phyloP scores from a whole-genome alignment of 2,329 filamentous ascomycete species.

The Monosporascus ibericus region DNA sequence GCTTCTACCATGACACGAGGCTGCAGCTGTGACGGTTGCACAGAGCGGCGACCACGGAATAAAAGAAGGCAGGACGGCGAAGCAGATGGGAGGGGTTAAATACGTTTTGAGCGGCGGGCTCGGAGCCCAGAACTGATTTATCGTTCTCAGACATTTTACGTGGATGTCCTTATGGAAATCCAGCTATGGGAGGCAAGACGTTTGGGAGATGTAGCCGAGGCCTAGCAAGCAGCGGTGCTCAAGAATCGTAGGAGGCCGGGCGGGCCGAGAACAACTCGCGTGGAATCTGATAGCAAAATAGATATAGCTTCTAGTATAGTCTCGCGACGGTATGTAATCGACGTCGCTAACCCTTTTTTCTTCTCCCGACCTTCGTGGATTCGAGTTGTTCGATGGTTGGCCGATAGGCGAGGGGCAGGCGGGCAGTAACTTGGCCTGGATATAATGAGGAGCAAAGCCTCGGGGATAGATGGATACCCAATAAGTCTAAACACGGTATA shows the following conservation, averaged over 20 bases:
- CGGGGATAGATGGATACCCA: no score
- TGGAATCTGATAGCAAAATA: no score
- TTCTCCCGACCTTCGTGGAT: no score
- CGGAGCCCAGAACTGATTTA: slow-evolving; percentile 13
- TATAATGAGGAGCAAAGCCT: no score
- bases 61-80: neutral
- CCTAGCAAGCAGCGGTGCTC: neutral
- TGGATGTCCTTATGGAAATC: neutral
- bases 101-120: slow-evolving; percentile 22
- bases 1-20: slow-evolving; percentile 13
- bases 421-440: no score
- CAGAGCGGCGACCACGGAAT: slow-evolving; percentile 4
- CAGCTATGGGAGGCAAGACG: neutral
- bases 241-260: neutral
- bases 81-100: neutral
- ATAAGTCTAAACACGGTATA: no score
- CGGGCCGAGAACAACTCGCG: no score
- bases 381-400: no score
- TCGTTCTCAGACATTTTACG: slow-evolving; percentile 3
- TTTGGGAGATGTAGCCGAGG: neutral
- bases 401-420: no score
- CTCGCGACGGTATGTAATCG: no score
- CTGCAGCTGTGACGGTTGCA: neutral
- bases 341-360: no score
- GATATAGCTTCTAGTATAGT: no score